Percentiles rank a stretch among this genome's conserved stretches.
Conservation (phyloP, 495 filamentous ascomycete genomes). For the Arthonia radiata region DNA sequence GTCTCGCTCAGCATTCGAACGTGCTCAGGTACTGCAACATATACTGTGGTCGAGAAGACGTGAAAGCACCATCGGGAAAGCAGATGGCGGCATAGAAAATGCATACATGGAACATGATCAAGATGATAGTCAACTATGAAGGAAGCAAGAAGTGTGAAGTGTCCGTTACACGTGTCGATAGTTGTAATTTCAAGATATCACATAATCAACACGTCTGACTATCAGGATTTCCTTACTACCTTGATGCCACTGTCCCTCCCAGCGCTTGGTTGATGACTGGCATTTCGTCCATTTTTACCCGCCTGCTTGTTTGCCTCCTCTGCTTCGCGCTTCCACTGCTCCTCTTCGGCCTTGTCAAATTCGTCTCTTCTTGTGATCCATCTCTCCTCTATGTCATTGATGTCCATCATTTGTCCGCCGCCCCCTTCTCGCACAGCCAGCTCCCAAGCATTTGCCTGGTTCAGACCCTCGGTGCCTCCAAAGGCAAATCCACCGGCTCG, state of each 20-base stretch:
- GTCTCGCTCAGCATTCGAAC: too few species aligned
- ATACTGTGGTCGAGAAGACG: too few species aligned
- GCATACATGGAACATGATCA: too few species aligned
- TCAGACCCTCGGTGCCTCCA: slow-evolving; percentile 69
- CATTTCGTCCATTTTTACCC: too few species aligned
- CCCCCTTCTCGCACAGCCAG: slow-evolving; percentile 56
- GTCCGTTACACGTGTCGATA: too few species aligned
- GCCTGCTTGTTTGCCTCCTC: slow-evolving; percentile 1
- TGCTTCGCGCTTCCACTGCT: slow-evolving; percentile 40
- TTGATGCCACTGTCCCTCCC: slow-evolving; percentile 8
- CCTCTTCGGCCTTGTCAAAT: slow-evolving; percentile 57
- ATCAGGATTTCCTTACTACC: slow-evolving; percentile 10
- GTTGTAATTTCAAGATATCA: too few species aligned
- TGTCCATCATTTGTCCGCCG: slow-evolving; percentile 51
- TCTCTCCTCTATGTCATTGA: slow-evolving; percentile 73
- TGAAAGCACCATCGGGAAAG: too few species aligned
- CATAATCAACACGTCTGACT: background rate
- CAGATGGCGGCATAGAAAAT: too few species aligned
- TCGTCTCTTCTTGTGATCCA: slow-evolving; percentile 81
- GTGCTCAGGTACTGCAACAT: too few species aligned
- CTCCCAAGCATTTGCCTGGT: slow-evolving; percentile 72
- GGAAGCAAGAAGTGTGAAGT: too few species aligned
- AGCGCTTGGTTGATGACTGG: too few species aligned
- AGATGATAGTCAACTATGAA: too few species aligned
- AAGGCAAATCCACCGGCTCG: slow-evolving; percentile 83